Evolutionary conservation across 768 basidiomycete species (phyloP).

Genomic region (Lentinula detonsa): DNA sequence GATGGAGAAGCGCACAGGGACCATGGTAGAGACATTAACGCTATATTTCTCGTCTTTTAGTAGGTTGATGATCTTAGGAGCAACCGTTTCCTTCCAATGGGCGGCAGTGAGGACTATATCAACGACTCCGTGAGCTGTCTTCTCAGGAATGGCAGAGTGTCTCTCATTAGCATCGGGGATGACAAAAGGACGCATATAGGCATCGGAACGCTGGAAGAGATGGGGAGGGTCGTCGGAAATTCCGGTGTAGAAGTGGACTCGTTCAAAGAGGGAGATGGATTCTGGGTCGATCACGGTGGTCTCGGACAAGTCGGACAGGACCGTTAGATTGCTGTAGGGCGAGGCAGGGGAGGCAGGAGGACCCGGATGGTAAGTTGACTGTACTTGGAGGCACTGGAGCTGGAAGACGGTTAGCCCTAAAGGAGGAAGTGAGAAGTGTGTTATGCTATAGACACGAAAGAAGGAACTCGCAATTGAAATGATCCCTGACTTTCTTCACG

Average conservation of each 20-base stretch:
- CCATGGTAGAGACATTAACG: not conserved
- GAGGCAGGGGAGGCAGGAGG: not conserved
- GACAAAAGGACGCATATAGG: slow-evolving; percentile 3
- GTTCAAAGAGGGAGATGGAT: slow-evolving; percentile 24
- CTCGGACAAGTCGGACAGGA: not conserved
- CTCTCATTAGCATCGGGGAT: not conserved
- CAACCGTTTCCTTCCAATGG: not conserved
- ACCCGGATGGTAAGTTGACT: not conserved
- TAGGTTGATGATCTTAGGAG: not conserved
- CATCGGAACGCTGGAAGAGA: slow-evolving; percentile 28
- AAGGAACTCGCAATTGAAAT: not conserved
- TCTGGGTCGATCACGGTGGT: not conserved
- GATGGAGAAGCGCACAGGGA: not conserved
- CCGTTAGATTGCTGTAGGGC: not conserved
- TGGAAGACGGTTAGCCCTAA: not conserved
- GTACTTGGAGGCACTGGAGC: not conserved
- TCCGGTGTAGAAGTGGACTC: slow-evolving; percentile 23
- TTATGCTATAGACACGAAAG: not conserved
- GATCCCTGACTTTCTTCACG: not conserved
- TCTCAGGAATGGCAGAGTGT: not conserved
- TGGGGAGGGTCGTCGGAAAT: slow-evolving; percentile 28
- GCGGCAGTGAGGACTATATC: not conserved
- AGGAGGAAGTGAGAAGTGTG: not conserved
- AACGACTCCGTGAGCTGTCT: not conserved
- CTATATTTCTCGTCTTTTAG: not conserved